Conservation (phyloP, 78 protist genomes). For the Speleostelium caveatum region DNA sequence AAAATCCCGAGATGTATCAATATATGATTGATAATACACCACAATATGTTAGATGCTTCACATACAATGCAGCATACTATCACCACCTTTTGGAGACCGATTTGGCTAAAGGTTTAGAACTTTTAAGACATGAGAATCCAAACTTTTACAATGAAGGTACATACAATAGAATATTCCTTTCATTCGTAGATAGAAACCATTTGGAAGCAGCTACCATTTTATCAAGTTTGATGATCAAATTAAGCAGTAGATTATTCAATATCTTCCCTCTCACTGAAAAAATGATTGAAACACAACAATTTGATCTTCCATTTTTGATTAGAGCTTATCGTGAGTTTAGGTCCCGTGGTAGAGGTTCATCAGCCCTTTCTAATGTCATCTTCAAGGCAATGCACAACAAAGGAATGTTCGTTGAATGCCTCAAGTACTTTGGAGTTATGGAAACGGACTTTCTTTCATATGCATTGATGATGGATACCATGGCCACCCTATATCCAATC, state of each 20-base stretch:
- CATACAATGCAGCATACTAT: background rate
- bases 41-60: background rate
- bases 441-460: background rate
- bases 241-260: background rate
- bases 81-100: background rate
- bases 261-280: background rate
- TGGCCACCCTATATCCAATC: background rate
- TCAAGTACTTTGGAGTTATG: no score
- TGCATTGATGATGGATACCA: background rate
- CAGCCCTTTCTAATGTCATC: background rate
- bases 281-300: background rate
- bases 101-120: background rate
- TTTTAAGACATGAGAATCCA: constrained; percentile 1
- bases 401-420: background rate
- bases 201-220: background rate
- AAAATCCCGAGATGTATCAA: background rate
- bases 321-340: no score
- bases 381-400: background rate
- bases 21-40: background rate
- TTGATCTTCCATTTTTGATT: background rate
- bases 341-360: background rate
- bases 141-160: background rate
- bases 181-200: background rate
- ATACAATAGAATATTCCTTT: background rate
- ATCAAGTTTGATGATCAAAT: background rate